Percentiles rank a stretch among this genome's conserved stretches.
Conservation (phyloP, 306 rosid species). For the Chamaecrista fasciculata region DNA sequence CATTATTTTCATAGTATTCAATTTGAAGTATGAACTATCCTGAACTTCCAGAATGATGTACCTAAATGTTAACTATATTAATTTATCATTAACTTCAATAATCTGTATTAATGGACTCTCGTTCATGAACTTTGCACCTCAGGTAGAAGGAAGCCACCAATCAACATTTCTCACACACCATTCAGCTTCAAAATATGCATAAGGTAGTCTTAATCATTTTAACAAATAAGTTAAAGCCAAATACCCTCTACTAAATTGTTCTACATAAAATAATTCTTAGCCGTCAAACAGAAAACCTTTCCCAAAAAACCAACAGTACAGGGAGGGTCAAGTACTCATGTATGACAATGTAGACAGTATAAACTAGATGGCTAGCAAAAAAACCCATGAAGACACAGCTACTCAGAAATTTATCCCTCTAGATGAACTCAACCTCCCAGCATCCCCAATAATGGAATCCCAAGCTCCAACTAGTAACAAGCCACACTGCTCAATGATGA, state of each 20-base stretch:
- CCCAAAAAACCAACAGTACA: not conserved
- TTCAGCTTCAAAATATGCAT: not conserved
- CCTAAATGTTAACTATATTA: not conserved
- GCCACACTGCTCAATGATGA: not conserved
- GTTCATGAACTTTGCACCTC: not conserved
- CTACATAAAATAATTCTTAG: not conserved
- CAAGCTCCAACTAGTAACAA: not conserved
- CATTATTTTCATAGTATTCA: too few relatives aligned
- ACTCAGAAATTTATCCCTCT: not conserved
- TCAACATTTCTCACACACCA: not conserved
- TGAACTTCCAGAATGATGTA: too few relatives aligned
- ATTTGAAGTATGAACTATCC: too few relatives aligned
- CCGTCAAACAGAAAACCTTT: not conserved
- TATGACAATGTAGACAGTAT: not conserved
- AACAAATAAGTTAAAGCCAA: not conserved
- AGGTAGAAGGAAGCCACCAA: not conserved
- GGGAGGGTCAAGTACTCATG: not conserved
- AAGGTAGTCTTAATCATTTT: too few relatives aligned
- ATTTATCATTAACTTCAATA: constrained; percentile 5
- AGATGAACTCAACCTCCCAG: not conserved
- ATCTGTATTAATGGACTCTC: not conserved
- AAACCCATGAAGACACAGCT: not conserved
- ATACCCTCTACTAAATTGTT: not conserved
- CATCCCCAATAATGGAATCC: not conserved
- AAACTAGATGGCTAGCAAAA: not conserved